Evolutionary conservation across 805 yeast species (phyloP).

Genomic region (Barnettozyma populi): DNA sequence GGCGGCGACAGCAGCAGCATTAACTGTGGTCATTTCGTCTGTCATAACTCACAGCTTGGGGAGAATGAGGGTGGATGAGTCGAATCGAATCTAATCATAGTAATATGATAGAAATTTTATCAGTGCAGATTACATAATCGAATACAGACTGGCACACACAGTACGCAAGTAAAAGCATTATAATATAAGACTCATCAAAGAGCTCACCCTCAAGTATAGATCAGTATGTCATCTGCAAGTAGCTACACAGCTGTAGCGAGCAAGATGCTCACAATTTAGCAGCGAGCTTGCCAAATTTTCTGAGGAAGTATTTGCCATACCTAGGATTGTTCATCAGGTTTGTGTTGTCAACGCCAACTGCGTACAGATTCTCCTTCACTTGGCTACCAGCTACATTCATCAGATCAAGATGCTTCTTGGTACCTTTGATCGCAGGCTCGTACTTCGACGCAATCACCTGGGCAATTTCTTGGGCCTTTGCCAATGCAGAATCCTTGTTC

Average conservation of each 20-base stretch:
- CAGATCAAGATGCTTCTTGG: slow-evolving; percentile 49
- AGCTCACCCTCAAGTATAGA: too few species aligned
- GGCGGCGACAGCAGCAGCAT: neutral
- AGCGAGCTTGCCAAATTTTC: slow-evolving; percentile 6
- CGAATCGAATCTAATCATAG: neutral
- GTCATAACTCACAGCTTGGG: neutral
- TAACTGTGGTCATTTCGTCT: slow-evolving; percentile 2
- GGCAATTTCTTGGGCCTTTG: slow-evolving; percentile 44
- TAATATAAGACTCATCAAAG: too few species aligned
- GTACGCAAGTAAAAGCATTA: too few species aligned
- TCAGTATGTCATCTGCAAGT: too few species aligned
- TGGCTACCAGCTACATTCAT: slow-evolving; percentile 32
- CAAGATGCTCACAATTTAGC: neutral
- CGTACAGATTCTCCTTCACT: slow-evolving; percentile 40
- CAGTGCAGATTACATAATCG: too few species aligned
- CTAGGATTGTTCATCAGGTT: slow-evolving; percentile 11
- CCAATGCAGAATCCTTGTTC: slow-evolving; percentile 43
- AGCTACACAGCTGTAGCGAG: too few species aligned
- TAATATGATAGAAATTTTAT: neutral
- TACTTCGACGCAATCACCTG: slow-evolving; percentile 38
- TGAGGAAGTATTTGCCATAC: slow-evolving; percentile 12
- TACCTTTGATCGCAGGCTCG: slow-evolving; percentile 60
- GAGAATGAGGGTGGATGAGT: neutral
- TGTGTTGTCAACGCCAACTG: slow-evolving; percentile 51
- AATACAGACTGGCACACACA: too few species aligned